Evolutionary conservation across 768 basidiomycete genomes (phyloP), one percentile per base, ranked within the genome.

Genomic region (Amanita polypyramis): DNA sequence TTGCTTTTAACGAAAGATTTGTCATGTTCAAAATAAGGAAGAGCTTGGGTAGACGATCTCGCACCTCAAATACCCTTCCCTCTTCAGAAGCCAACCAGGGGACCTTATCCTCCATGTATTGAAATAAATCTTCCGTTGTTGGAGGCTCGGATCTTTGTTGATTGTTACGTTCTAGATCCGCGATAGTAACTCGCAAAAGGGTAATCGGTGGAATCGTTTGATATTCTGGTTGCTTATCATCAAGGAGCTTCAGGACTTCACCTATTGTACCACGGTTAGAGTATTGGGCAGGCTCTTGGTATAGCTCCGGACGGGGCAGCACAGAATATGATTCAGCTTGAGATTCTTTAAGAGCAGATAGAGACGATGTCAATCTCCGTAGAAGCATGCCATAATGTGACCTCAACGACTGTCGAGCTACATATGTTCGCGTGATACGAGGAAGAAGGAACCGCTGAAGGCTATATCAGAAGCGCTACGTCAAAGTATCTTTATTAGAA

Each of bases 381-480:
- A 87, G 58, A 12, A 87, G 73, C 1, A 65, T 60, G 15, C 73
- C 65, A 43, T 85, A 85, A 55, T 88, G 82, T 5, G 66, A 58
- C 45, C 68, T 74, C 41, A 90, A 62, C 6, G 82, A 74, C 46
- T 68, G 70, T 27, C 85, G 77, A 7, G 86, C 85, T 23, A 74
- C 60, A 21, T 70, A 71, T 1, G 82, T 77, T 41, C 67, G 72
- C 1, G 73, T 60, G 9, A 90, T 72, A 27, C 77, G 77, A 3
- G 86, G 86, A 20, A 86, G 73, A 19, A 90, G 65, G 55, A 80
- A 77, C 30, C 77, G 76, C 86, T 89, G 51, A 17, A 20, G 44
- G 36, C 35, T 5, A 19, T 34, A 56, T 47, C 58, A 53, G 50
- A 15, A 20, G 29, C n/a, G 36, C 8, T 1, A 29, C 8, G 15